Base-by-base conservation (phyloP, 305 asterid species). In the Fraxinus baroniana region DNA sequence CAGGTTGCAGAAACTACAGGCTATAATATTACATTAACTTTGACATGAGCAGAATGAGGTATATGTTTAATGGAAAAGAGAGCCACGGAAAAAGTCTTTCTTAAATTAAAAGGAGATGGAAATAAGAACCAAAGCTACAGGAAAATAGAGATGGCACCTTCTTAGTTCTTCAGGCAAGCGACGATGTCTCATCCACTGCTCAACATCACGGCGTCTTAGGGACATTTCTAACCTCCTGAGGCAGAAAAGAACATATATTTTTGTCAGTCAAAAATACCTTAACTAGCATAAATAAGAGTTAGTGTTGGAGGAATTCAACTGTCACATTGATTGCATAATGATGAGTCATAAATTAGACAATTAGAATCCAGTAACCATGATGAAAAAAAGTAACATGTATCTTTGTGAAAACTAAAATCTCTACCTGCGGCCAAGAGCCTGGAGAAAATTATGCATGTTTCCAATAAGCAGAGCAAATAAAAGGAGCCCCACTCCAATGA, bases 141-240 rank as follows among this genome's bases (percentile, higher is more conserved):
- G 30, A 28, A 78, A 32, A 74, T 1, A 18, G 82, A 7, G 20
- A 80, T 22, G 72, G 46, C 66, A 95, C 98, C 95, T 91, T 87
- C 90, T 90, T 81, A 95, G 86, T 24, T 76, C 89, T 83, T 81
- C 89, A 36, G 98, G 98, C 91, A 95, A 89, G 35, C 95, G 94
- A 20, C 98, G 94, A 76, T 92, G 98, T 32, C 95, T 90, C 98
- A 95, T 94, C 98, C 98, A 95, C 84, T 87, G 95, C 87, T 95
- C 98, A 81, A 94, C 97, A 86, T 95, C 98, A 81, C 98, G 97
- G 49, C 94, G 95, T 79, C 96, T 90, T 35, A 93, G 88, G 49
- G 94, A 90, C 96, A 90, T 91, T 85, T 95, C 98, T 72, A 92
- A 83, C 87, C 91, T 89, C 95, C 98, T 95, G n/a, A n/a, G n/a